Percentiles rank a stretch among this genome's conserved stretches.
Conservation (phyloP, 768 basidiomycete species). For the Pisolithus marmoratus region DNA sequence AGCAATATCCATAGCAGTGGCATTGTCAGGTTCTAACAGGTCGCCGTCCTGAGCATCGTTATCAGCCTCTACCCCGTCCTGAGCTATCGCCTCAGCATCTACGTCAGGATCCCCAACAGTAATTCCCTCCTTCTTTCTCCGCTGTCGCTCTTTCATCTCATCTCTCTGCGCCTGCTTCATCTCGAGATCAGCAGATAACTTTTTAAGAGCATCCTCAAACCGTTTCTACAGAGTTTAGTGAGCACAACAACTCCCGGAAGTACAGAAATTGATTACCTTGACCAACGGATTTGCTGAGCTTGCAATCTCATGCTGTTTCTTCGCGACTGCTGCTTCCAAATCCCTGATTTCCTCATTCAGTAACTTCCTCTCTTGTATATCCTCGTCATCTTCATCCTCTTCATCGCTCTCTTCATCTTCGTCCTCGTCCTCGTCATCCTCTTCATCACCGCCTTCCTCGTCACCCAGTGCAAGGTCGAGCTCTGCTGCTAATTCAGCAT, state of each 20-base stretch:
- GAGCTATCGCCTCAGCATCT: conserved; percentile 33
- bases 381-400: conserved; percentile 69
- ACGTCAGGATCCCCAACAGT: conserved; percentile 33
- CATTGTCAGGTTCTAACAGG: conserved; percentile 47
- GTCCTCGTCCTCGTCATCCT: conserved; percentile 67
- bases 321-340: conserved; percentile 79
- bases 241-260: background rate
- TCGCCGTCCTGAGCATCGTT: conserved; percentile 24
- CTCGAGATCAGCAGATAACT: conserved; percentile 80
- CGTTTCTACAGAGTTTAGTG: conserved; percentile 54
- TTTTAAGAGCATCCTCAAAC: conserved; percentile 89
- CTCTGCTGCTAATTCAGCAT: conserved; percentile 85
- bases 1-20: conserved; percentile 29
- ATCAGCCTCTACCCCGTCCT: conserved; percentile 30
- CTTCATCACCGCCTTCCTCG: conserved; percentile 55
- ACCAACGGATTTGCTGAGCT: conserved; percentile 85
- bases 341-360: conserved; percentile 88
- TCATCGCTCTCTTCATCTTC: conserved; percentile 49
- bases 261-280: conserved; percentile 40
- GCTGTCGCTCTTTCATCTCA: conserved; percentile 70
- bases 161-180: conserved; percentile 78
- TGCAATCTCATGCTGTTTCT: conserved; percentile 79
- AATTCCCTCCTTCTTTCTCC: conserved; percentile 65
- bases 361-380: conserved; percentile 69
- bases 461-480: conserved; percentile 79